Conservation (phyloP, 176 grass and related monocot genomes). For the Bromus sterilis region DNA sequence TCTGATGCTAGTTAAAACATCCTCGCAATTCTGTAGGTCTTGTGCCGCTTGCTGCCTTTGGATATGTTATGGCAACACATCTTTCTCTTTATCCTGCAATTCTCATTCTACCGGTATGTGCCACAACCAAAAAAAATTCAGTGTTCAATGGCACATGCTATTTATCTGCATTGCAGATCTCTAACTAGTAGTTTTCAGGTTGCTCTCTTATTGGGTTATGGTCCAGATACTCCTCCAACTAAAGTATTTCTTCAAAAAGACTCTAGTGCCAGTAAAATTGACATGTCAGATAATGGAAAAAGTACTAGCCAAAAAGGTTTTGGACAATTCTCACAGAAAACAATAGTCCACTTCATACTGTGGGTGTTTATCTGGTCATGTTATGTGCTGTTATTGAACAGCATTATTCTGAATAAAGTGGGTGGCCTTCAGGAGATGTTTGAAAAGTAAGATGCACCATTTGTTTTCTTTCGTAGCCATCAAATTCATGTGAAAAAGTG, state of each 20-base stretch:
- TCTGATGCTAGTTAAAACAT: conserved; percentile 23
- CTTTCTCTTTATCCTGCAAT: conserved; percentile 84
- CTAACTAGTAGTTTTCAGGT: conserved; percentile 40
- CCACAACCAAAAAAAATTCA: background rate
- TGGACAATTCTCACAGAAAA: conserved; percentile 50
- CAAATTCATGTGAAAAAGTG: background rate
- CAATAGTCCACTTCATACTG: conserved; percentile 51
- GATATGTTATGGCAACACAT: conserved; percentile 90
- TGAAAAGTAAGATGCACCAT: conserved; percentile 58
- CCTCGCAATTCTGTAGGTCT: conserved; percentile 47
- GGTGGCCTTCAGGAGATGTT: conserved; percentile 79
- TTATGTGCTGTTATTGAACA: conserved; percentile 66
- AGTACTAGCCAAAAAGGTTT: conserved; percentile 11
- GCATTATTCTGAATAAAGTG: conserved; percentile 59
- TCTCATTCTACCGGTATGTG: conserved; percentile 74
- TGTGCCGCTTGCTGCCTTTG: conserved; percentile 84
- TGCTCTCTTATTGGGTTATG: conserved; percentile 76
- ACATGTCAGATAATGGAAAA: conserved; percentile 9
- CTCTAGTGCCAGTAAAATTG: conserved; percentile 11
- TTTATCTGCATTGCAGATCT: background rate
- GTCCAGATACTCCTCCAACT: conserved; percentile 69
- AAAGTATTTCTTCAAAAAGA: conserved; percentile 59
- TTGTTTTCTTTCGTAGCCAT: background rate
- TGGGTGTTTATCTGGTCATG: conserved; percentile 70
- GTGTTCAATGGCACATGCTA: background rate